A percentile compares a stretch with the other conserved stretches of the same genome.
These are phyloP conservation scores for Fusarium sp. DNA, from an alignment of 2,329 filamentous ascomycete species.

Conservation along the genomic window DNA sequence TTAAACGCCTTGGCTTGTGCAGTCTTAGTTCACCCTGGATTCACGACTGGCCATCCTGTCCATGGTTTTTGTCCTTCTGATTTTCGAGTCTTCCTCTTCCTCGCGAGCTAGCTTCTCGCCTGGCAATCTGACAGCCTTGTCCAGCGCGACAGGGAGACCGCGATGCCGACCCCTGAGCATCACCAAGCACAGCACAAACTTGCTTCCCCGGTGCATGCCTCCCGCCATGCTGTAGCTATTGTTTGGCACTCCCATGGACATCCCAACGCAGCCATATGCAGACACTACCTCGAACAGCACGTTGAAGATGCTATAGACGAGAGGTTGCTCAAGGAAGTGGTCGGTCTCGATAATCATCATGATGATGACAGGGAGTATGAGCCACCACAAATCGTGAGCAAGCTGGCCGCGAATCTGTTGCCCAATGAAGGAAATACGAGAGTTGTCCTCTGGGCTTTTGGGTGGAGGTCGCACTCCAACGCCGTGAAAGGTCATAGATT, in stretches of 20 bases:
- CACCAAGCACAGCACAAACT: slow-evolving; percentile 65
- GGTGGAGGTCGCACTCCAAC: slow-evolving; percentile 50
- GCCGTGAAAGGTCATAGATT: slow-evolving; percentile 54
- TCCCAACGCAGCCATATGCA: slow-evolving; percentile 69
- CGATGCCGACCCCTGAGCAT: slow-evolving; percentile 66
- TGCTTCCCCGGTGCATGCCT: slow-evolving; percentile 63
- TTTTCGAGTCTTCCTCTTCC: slow-evolving; percentile 46
- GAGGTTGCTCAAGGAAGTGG: slow-evolving; percentile 61
- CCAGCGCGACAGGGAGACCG: slow-evolving; percentile 64
- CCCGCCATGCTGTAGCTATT: slow-evolving; percentile 65
- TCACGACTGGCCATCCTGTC: slow-evolving; percentile 42
- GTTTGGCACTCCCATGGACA: slow-evolving; percentile 64
- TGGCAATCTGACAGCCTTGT: slow-evolving; percentile 61
- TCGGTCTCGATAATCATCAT: slow-evolving; percentile 68
- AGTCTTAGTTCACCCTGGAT: slow-evolving; percentile 20
- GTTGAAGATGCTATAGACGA: slow-evolving; percentile 66
- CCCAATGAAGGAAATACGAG: slow-evolving; percentile 58
- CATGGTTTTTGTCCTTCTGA: slow-evolving; percentile 44
- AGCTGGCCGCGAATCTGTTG: slow-evolving; percentile 71
- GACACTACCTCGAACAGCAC: slow-evolving; percentile 66
- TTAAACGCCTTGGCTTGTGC: slow-evolving; percentile 25
- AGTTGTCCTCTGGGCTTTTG: slow-evolving; percentile 45
- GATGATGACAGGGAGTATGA: slow-evolving; percentile 67
- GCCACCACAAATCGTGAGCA: slow-evolving; percentile 73
- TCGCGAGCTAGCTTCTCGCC: slow-evolving; percentile 45